Conservation (phyloP, 352 stramenopile genomes). For the Phytopythium cucurbitacearum region DNA sequence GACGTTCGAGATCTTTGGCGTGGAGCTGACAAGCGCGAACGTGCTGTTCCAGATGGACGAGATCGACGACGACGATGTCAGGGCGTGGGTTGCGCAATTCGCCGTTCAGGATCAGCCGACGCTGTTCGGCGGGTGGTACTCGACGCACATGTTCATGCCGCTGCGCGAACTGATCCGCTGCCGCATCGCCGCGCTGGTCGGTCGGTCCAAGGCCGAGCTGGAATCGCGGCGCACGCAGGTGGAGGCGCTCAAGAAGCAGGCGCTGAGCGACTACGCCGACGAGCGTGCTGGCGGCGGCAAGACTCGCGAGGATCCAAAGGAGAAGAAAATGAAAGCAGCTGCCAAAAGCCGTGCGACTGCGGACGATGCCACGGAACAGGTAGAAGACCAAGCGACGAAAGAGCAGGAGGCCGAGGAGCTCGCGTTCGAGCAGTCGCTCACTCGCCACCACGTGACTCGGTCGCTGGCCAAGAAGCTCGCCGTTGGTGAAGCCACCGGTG, state of each 20-base stretch:
- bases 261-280: slow-evolving; percentile 49
- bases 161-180: slow-evolving; percentile 74
- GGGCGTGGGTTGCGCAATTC: slow-evolving; percentile 49
- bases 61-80: slow-evolving; percentile 64
- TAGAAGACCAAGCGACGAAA: slow-evolving; percentile 12
- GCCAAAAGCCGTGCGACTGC: neutral
- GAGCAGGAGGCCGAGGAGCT: slow-evolving; percentile 32
- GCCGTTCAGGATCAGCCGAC: slow-evolving; percentile 34
- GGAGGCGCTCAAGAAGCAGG: slow-evolving; percentile 69
- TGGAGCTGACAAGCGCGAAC: slow-evolving; percentile 64
- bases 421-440: slow-evolving; percentile 34
- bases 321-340: slow-evolving; percentile 13
- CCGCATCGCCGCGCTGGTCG: slow-evolving; percentile 67
- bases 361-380: slow-evolving; percentile 9
- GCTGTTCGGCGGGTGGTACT: slow-evolving; percentile 72
- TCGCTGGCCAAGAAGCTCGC: slow-evolving; percentile 11
- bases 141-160: slow-evolving; percentile 74
- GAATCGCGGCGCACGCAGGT: slow-evolving; percentile 61
- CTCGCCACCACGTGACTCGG: slow-evolving; percentile 14
- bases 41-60: slow-evolving; percentile 74
- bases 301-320: slow-evolving; percentile 10
- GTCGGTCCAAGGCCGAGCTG: slow-evolving; percentile 63
- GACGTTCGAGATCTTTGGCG: slow-evolving; percentile 66
- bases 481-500: neutral
- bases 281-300: slow-evolving; percentile 24